These are phyloP conservation scores for Huntiella savannae DNA, from an alignment of 2,329 filamentous ascomycete genomes.

Conservation along the genomic window DNA sequence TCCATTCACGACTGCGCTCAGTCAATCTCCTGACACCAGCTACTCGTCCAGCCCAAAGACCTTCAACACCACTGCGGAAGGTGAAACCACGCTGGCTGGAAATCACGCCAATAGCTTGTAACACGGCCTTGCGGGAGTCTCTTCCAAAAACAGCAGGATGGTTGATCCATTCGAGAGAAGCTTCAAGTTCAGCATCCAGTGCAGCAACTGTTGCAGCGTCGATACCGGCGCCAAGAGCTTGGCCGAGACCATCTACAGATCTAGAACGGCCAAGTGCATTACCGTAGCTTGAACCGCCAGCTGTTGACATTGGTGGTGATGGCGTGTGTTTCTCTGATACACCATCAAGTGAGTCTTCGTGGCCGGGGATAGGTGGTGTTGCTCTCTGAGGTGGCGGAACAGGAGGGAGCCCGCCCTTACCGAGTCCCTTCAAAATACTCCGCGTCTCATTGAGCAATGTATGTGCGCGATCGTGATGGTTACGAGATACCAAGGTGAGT, in stretches of 20 bases:
- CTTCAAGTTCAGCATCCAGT: slow-evolving; percentile 77
- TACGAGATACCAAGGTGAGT: slow-evolving; percentile 72
- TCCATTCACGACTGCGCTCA: slow-evolving; percentile 76
- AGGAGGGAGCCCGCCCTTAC: slow-evolving; percentile 83
- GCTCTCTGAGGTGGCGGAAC: slow-evolving; percentile 41
- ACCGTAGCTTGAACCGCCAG: slow-evolving; percentile 24
- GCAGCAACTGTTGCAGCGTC: slow-evolving; percentile 66
- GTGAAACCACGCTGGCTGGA: slow-evolving; percentile 87
- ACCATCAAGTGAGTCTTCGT: slow-evolving; percentile 2
- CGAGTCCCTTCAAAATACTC: slow-evolving; percentile 85
- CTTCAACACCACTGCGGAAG: slow-evolving; percentile 76
- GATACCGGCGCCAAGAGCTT: slow-evolving; percentile 51
- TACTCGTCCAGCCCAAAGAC: slow-evolving; percentile 72
- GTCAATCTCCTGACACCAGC: slow-evolving; percentile 63
- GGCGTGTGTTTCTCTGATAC: slow-evolving; percentile 34
- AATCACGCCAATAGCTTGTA: slow-evolving; percentile 93
- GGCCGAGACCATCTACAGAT: slow-evolving; percentile 34
- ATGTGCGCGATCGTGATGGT: slow-evolving; percentile 83
- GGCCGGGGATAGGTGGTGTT: slow-evolving; percentile 18
- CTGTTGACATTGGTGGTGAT: slow-evolving; percentile 32
- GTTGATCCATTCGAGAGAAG: slow-evolving; percentile 89
- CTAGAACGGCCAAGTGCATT: slow-evolving; percentile 28
- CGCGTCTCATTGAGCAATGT: slow-evolving; percentile 84
- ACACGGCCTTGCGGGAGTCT: slow-evolving; percentile 83
- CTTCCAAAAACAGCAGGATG: slow-evolving; percentile 88